These are phyloP conservation scores for Margaritispora aquatica DNA, from an alignment of 495 filamentous ascomycete genomes.

Conservation along the genomic window DNA sequence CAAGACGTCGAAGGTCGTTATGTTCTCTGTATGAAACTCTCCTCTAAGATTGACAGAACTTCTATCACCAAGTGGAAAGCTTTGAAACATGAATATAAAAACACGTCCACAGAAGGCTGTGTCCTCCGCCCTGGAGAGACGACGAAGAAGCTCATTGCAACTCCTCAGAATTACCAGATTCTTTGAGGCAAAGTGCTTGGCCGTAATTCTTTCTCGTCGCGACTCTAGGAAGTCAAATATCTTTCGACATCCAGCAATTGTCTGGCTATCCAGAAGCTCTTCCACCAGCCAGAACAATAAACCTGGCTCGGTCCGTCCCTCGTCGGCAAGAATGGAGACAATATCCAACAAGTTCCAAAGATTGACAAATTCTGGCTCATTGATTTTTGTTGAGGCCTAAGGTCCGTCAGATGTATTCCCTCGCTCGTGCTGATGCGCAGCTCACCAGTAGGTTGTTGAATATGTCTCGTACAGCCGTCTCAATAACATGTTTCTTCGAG, in stretches of 20 bases:
- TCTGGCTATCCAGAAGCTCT: constrained; percentile 92
- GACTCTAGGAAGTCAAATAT: constrained; percentile 95
- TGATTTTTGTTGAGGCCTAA: constrained; percentile 63
- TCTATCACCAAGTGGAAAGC: constrained; percentile 90
- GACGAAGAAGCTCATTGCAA: constrained; percentile 90
- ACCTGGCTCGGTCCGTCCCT: constrained; percentile 75
- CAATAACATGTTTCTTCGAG: constrained; percentile 47
- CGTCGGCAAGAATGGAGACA: constrained; percentile 77
- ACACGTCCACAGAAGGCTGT: constrained; percentile 95
- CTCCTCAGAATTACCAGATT: constrained; percentile 79
- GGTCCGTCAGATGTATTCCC: constrained; percentile 25
- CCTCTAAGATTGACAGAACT: constrained; percentile 95
- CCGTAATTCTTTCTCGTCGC: constrained; percentile 75
- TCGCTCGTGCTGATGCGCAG: constrained; percentile 17
- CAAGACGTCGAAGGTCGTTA: constrained; percentile 73
- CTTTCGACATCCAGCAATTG: constrained; percentile 79
- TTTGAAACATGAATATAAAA: constrained; percentile 97
- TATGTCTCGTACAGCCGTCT: constrained; percentile 69
- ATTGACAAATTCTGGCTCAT: constrained; percentile 65
- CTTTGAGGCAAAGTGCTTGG: constrained; percentile 80
- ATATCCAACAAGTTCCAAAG: constrained; percentile 95
- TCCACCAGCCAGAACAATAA: constrained; percentile 87
- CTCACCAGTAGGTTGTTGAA: constrained; percentile 73
- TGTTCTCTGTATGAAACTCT: constrained; percentile 94
- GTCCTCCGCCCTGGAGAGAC: constrained; percentile 89